Percentiles rank a stretch among this genome's conserved stretches.
phyloP scores from a whole-genome alignment of 2,329 filamentous ascomycete genomes.

The Dactylellina sp. region DNA sequence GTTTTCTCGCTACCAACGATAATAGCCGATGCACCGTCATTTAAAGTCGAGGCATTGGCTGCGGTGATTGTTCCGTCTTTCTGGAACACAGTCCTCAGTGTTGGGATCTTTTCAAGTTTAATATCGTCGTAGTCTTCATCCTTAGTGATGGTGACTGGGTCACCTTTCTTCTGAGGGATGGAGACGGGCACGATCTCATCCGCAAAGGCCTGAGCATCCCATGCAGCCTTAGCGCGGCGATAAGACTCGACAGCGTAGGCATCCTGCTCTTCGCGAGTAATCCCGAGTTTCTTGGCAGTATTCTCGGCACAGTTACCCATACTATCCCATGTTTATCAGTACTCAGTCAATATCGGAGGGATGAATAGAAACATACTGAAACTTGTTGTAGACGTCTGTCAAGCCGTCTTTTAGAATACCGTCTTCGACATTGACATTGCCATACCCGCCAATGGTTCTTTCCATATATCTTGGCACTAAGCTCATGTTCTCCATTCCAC shows the following conservation, averaged over 20 bases:
- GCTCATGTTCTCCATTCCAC: constrained; percentile 99
- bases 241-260: constrained; percentile 90
- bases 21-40: constrained; percentile 91
- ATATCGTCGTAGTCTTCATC: constrained; percentile 92
- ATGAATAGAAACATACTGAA: constrained; percentile 69
- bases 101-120: constrained; percentile 85
- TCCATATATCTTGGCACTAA: constrained; percentile 90
- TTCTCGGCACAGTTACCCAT: constrained; percentile 98
- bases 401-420: constrained; percentile 93
- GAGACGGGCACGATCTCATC: constrained; percentile 93
- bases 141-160: constrained; percentile 75
- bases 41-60: constrained; percentile 92
- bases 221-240: constrained; percentile 87
- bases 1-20: constrained; percentile 85
- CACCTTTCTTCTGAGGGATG: constrained; percentile 84
- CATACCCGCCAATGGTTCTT: constrained; percentile 86
- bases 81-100: constrained; percentile 90
- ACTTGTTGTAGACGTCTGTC: constrained; percentile 95
- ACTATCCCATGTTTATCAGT: constrained; percentile 56
- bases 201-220: constrained; percentile 82
- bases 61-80: constrained; percentile 91
- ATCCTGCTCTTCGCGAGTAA: constrained; percentile 89
- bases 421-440: constrained; percentile 87
- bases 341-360: neutral
- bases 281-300: constrained; percentile 85